Percentiles rank a stretch among this genome's conserved stretches.
Conservation (phyloP, 768 basidiomycete genomes). For the Boletus reticuloceps region DNA sequence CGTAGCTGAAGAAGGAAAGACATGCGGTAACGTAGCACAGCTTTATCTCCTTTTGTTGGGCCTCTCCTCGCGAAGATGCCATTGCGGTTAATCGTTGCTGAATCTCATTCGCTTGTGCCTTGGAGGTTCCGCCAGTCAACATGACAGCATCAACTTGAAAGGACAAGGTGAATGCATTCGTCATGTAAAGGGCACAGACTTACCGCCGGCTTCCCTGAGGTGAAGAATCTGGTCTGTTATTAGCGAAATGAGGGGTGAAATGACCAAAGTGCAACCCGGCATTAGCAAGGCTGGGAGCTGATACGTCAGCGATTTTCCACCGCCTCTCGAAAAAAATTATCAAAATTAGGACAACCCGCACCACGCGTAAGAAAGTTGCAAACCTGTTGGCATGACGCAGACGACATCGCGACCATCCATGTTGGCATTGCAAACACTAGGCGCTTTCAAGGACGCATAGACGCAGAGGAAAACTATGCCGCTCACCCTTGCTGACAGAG, state of each 20-base stretch:
- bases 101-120: slow-evolving; percentile 48
- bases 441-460: background rate
- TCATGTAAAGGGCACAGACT: background rate
- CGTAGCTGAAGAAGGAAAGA: background rate
- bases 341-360: background rate
- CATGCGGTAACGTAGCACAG: slow-evolving; percentile 81
- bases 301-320: slow-evolving; percentile 91
- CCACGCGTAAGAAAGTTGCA: background rate
- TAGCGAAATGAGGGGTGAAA: slow-evolving; percentile 79
- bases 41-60: slow-evolving; percentile 52
- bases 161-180: background rate
- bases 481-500: slow-evolving; percentile 84
- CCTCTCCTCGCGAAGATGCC: slow-evolving; percentile 35
- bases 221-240: slow-evolving; percentile 83
- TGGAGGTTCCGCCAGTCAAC: slow-evolving; percentile 68
- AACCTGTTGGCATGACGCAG: slow-evolving; percentile 86
- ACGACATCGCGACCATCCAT: slow-evolving; percentile 86
- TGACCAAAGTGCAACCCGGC: slow-evolving; percentile 79
- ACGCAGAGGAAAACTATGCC: background rate
- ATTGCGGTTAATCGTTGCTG: slow-evolving; percentile 47
- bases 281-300: slow-evolving; percentile 84
- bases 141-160: slow-evolving; percentile 65
- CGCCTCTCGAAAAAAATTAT: slow-evolving; percentile 46
- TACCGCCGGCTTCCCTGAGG: slow-evolving; percentile 63
- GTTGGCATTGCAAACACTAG: slow-evolving; percentile 86